Conservation (phyloP, 805 yeast species). For the Torulaspora maleeae region DNA sequence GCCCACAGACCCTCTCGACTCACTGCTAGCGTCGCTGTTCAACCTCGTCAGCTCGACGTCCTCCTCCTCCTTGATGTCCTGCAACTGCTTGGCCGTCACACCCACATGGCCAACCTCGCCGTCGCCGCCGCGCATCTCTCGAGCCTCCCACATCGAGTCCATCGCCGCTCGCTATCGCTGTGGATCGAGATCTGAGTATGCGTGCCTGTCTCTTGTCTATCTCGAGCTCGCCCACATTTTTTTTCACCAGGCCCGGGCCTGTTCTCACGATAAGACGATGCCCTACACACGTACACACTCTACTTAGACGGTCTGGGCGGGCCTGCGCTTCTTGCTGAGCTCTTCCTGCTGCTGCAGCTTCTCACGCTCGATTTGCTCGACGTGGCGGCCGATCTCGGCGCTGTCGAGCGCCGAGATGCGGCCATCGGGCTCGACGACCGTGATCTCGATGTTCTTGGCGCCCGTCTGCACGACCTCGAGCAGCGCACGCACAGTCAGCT, state of each 20-base stretch:
- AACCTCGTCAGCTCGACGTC: slow-evolving; percentile 15
- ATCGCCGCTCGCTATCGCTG: neutral
- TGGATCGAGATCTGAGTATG: no score
- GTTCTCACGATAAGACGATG: no score
- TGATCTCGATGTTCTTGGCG: slow-evolving; percentile 90
- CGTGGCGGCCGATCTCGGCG: slow-evolving; percentile 70
- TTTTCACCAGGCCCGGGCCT: no score
- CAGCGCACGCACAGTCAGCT: slow-evolving; percentile 77
- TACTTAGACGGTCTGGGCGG: neutral
- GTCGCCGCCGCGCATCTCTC: neutral
- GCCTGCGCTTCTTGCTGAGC: slow-evolving; percentile 47
- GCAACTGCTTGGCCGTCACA: slow-evolving; percentile 15
- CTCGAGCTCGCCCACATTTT: no score
- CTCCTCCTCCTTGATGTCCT: slow-evolving; percentile 30
- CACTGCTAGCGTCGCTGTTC: slow-evolving; percentile 1
- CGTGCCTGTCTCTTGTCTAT: no score
- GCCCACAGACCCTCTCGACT: neutral
- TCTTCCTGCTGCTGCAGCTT: slow-evolving; percentile 76
- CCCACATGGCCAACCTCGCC: neutral
- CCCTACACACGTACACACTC: no score
- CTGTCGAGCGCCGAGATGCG: slow-evolving; percentile 54
- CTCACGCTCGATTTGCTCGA: slow-evolving; percentile 80
- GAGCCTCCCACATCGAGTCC: slow-evolving; percentile 1
- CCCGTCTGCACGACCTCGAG: slow-evolving; percentile 98
- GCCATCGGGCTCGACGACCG: slow-evolving; percentile 71